Evolutionary conservation across 2,329 filamentous ascomycete genomes (phyloP), one percentile per base, ranked within the genome.

Genomic region (Pseudomassariella vexata): DNA sequence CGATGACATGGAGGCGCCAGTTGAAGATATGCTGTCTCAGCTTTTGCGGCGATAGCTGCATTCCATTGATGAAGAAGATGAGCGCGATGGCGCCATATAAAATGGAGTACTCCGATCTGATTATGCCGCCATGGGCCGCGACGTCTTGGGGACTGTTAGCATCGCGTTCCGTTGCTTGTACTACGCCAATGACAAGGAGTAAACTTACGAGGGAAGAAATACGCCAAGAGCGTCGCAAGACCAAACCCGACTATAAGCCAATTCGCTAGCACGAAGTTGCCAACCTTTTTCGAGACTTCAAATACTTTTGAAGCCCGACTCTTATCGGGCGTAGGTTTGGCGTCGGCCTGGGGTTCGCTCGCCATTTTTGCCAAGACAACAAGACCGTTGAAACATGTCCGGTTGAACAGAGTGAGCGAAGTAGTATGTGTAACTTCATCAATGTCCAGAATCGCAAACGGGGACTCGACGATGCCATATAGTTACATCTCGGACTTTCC

Each of bases 51-150:
- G 79, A 68, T 12, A 86, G 71, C 31, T 82, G 82, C 45, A 84
- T 68, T 4, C 82, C 82, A 34, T 79, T 84, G 42, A 85, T 68
- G 35, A 85, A 63, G 53, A 86, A 86, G 45, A 85, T 82, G 46
- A 84, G 57, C 12, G 70, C 75, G 19, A 86, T 77, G 14, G 71
- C 76, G 19, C 80, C 77, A 50, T 86, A 86, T 19, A 84, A 66
- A 33, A 85, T 73, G 60, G 47, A 76, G 61, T 59, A 73, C 56
- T 61, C 74, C 46, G 57, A 79, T 57, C 55, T 73, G 55, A 66
- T 69, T 27, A 57, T 49, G 6, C 68, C 67, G 21, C 66, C 66
- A 30, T 61, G 59, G 12, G 62, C 60, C 24, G 69, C 68, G 35
- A 73, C 63, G 28, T 64, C 65, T 67, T 25, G 3, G 27, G 19